Evolutionary conservation across 2,329 filamentous ascomycete species (phyloP), one percentile per base, ranked within the genome.

Genomic region (Diaporthe caulivora): DNA sequence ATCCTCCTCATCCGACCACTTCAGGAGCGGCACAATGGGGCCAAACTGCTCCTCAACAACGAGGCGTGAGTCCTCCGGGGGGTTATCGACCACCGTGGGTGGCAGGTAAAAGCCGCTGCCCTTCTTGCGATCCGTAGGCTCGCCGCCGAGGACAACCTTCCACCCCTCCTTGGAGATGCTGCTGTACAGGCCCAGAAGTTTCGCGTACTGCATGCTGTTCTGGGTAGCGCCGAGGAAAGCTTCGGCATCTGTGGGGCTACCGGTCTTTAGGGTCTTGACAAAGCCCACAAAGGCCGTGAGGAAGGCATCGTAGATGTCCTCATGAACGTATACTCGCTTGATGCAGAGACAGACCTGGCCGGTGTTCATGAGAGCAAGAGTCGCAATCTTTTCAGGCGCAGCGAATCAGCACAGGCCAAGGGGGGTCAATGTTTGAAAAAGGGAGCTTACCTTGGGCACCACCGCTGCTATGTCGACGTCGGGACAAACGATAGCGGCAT

Each of bases 71-170:
- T 86, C 81, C 47, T 91, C 88, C 0, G 88, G 86, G 1, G 90
- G 90, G 77, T 90, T 89, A 72, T 91, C 86, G 71, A 92, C 85
- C 72, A 92, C 88, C n/a, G 88, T 87, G 0, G 90, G 89, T 11
- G 85, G 80, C 74, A 92, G 82, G 76, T 88, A 90, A 80, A 87
- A 92, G 2, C 89, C 91, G 67, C 86, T 81, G 81, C 81, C 3
- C 80, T 71, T 17, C 74, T 75, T 37, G 24, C 58, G 13, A 10
- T 42, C 53, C 11, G 40, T 5, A 2, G 83, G 78, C n/a, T 80
- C 78, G 65, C 87, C 86, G 13, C 84, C 87, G 24, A 85, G 75
- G 0, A 83, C 85, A 11, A 86, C 80, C 40, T 84, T 86, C 78
- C 86, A 85, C 18, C 62, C 57, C 1, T 72, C 40, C 54, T 72